Conservation (phyloP, 2,329 filamentous ascomycete species). For the Ophiostoma tasmaniense region DNA sequence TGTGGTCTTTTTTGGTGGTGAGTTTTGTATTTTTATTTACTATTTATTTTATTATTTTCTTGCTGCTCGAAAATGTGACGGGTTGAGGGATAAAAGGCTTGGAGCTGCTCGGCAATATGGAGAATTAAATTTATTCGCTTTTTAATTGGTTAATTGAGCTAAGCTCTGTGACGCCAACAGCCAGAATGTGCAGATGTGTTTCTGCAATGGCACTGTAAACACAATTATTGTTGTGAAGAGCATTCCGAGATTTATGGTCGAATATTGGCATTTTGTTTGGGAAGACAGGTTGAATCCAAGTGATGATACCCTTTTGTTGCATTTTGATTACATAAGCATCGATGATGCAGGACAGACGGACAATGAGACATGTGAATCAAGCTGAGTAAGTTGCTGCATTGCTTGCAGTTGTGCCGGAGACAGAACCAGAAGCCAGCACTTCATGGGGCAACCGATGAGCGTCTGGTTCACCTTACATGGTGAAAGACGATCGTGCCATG, state of each 20-base stretch:
- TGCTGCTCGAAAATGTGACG: conserved; percentile 19
- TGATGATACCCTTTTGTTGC: not conserved
- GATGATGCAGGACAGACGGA: not conserved
- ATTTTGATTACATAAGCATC: not conserved
- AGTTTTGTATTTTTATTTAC: conserved; percentile 5
- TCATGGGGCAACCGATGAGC: too few relatives aligned
- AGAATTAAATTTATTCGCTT: conserved; percentile 15
- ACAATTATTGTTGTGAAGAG: not conserved
- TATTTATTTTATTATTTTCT: conserved; percentile 2
- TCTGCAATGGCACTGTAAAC: too few relatives aligned
- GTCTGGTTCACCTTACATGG: too few relatives aligned
- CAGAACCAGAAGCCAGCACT: not conserved
- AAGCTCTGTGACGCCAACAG: not conserved
- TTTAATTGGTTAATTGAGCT: not conserved
- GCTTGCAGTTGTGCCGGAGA: not conserved
- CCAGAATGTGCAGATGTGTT: not conserved
- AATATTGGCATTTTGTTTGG: too few relatives aligned
- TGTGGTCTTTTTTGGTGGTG: conserved; percentile 9
- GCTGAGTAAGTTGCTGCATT: not conserved
- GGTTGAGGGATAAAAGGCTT: conserved; percentile 25
- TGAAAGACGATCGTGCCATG: too few relatives aligned
- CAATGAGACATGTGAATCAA: not conserved
- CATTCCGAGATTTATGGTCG: too few relatives aligned
- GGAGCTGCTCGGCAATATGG: conserved; percentile 23
- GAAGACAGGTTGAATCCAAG: not conserved